Base-by-base conservation (phyloP, 768 basidiomycete species). In the Psilocybe tampanensis region DNA sequence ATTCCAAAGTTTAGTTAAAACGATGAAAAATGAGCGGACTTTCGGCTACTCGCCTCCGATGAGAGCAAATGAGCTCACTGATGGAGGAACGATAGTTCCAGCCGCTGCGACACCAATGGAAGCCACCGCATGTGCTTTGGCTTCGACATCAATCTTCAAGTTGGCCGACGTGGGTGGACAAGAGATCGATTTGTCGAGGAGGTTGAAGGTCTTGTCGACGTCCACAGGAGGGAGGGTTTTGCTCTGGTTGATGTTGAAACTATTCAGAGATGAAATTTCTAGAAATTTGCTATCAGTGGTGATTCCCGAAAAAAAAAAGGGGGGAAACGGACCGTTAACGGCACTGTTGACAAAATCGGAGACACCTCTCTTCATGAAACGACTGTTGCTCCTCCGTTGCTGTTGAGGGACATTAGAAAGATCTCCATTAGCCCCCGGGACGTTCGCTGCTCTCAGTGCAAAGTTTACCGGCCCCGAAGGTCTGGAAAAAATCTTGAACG, bases 71-170 rank as follows among this genome's bases (percentile, higher is more conserved):
- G 72, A 69, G 0, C 62, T 55, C 3, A 81, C 59, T 23, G 73
- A 66, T 0, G 78, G 79, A 2, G 82, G 83, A 2, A 81, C 52
- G 47, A 84, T 66, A 4, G 77, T 78, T 13, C 83, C 82, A 24
- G 55, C 66, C 0, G 74, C 79, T 6, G 71, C 76, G 7, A 82
- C 64, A 12, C 78, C 79, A 18, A 80, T 59, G 9, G 68, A 67
- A 1, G 71, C 70, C 2, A 70, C 56, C 0, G 71, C 76, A 44
- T 76, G 67, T 2, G 72, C 74, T 23, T 68, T 68, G 6, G 68
- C 69, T 19, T 67, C 61, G 4, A 72, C 59, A 50, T 74, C 70
- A 1, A 70, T 61, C n/a, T 63, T 68, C 9, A 74, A 29, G 33
- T 62, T 54, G 0, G 67, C 74, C 1, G 43, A 54, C 5, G 70